Percentiles rank a stretch among this genome's conserved stretches.
phyloP scores from a whole-genome alignment of 495 filamentous ascomycete species.

The Penicillium egyptiacum region DNA sequence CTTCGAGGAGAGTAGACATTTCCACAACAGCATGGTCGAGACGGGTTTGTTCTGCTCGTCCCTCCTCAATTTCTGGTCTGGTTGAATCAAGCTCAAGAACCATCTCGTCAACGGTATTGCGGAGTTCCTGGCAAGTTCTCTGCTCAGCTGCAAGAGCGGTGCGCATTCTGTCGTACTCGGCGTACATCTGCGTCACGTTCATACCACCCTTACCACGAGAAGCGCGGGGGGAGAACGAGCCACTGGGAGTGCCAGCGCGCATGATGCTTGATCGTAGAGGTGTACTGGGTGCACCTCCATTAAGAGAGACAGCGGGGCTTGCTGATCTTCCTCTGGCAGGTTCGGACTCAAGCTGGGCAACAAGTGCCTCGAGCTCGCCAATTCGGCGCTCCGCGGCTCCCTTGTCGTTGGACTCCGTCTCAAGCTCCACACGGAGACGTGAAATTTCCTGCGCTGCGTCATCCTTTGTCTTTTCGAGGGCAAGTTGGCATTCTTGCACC shows the following conservation, averaged over 20 bases:
- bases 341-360: constrained; percentile 65
- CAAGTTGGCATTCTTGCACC: constrained; percentile 75
- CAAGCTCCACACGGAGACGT: constrained; percentile 71
- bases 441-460: constrained; percentile 80
- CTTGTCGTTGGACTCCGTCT: constrained; percentile 74
- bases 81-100: constrained; percentile 58
- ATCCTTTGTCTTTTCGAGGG: constrained; percentile 75
- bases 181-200: constrained; percentile 67
- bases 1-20: constrained; percentile 69
- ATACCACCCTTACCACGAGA: constrained; percentile 57
- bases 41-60: constrained; percentile 54
- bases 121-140: constrained; percentile 66
- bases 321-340: constrained; percentile 39
- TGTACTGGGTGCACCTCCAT: constrained; percentile 50
- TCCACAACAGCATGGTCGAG: constrained; percentile 68
- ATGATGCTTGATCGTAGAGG: constrained; percentile 39
- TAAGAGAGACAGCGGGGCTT: constrained; percentile 53
- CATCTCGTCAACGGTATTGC: constrained; percentile 77
- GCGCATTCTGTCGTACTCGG: constrained; percentile 62
- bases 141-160: constrained; percentile 63
- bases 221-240: constrained; percentile 56
- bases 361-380: constrained; percentile 70
- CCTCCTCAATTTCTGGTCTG: constrained; percentile 62
- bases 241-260: constrained; percentile 45
- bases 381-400: constrained; percentile 66